Conservation (phyloP, 176 grass and related monocot genomes). For the Luzula sylvatica region DNA sequence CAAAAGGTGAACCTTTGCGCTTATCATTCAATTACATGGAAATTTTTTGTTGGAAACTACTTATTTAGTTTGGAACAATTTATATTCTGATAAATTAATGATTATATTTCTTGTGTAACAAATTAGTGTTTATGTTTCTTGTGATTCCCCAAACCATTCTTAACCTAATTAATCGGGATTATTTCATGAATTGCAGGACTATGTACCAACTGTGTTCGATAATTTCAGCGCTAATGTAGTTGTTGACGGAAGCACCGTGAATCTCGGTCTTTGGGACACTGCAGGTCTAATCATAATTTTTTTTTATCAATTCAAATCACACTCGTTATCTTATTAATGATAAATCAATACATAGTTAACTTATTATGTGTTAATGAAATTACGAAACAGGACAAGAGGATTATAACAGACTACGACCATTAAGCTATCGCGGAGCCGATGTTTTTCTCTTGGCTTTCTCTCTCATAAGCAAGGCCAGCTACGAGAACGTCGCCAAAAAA, state of each 20-base stretch:
- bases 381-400: slow-evolving; percentile 24
- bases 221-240: slow-evolving; percentile 31
- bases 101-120: no score
- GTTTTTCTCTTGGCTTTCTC: slow-evolving; percentile 26
- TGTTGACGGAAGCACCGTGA: slow-evolving; percentile 25
- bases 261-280: slow-evolving; percentile 26
- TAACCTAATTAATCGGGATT: not conserved
- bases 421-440: slow-evolving; percentile 29
- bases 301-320: not conserved
- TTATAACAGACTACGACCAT: slow-evolving; percentile 23
- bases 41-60: no score
- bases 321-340: not conserved
- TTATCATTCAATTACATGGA: no score
- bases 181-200: slow-evolving; percentile 19
- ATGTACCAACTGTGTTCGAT: slow-evolving; percentile 29
- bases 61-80: no score
- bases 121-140: no score
- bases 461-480: slow-evolving; percentile 26
- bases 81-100: no score
- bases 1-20: no score
- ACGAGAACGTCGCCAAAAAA: slow-evolving; percentile 28
- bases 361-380: not conserved
- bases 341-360: not conserved
- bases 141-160: no score
- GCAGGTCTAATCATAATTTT: slow-evolving; percentile 13